These are phyloP conservation scores for Colletotrichum acutatum DNA, from an alignment of 2,329 filamentous ascomycete genomes.

Conservation along the genomic window DNA sequence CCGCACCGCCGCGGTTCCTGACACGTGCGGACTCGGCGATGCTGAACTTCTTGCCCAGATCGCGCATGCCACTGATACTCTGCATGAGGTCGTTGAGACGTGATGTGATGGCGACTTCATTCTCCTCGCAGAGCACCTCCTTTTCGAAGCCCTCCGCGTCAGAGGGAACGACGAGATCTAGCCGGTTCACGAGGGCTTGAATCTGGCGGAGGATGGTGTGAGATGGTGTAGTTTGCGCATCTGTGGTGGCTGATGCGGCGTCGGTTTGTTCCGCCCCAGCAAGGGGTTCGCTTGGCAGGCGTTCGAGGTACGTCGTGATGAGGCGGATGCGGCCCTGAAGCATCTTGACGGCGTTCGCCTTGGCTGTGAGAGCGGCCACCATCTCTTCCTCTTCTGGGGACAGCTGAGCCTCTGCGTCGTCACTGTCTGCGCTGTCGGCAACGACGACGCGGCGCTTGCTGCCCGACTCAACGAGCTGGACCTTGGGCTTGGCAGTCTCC, in stretches of 20 bases:
- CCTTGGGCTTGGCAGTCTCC: constrained; percentile 51
- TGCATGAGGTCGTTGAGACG: constrained; percentile 81
- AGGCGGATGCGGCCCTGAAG: constrained; percentile 81
- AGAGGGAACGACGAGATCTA: constrained; percentile 83
- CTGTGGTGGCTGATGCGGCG: constrained; percentile 40
- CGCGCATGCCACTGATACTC: constrained; percentile 75
- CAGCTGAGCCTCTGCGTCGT: constrained; percentile 51
- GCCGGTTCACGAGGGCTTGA: constrained; percentile 83
- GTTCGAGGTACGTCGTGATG: constrained; percentile 80
- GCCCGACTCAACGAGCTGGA: constrained; percentile 58
- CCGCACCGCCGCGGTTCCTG: constrained; percentile 26
- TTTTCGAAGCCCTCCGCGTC: constrained; percentile 72
- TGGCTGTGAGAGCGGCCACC: constrained; percentile 79
- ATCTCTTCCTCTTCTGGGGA: constrained; percentile 70
- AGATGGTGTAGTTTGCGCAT: constrained; percentile 59
- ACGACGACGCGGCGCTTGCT: constrained; percentile 55
- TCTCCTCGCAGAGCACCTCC: constrained; percentile 81
- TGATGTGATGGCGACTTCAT: constrained; percentile 83
- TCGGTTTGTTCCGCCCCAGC: constrained; percentile 53
- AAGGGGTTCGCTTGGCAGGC: constrained; percentile 74
- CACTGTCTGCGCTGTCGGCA: constrained; percentile 41
- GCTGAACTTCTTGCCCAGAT: constrained; percentile 79
- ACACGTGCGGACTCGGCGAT: constrained; percentile 61
- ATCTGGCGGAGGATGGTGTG: constrained; percentile 87
- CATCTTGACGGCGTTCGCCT: constrained; percentile 94